These are phyloP conservation scores for Quercus aquifolioides DNA, from an alignment of 306 rosid species.

Conservation along the genomic window DNA sequence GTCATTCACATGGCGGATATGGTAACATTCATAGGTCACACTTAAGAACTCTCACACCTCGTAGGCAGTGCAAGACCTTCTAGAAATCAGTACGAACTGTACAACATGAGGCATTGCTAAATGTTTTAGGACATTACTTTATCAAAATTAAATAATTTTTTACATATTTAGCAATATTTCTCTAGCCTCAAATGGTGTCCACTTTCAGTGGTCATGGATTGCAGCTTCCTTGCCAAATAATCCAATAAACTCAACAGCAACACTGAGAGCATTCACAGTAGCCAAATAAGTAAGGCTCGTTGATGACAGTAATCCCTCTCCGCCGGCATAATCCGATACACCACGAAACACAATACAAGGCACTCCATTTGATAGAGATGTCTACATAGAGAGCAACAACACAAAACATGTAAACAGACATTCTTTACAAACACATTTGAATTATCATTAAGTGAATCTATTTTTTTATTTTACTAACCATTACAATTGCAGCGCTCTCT, in stretches of 20 bases:
- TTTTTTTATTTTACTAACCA: background rate
- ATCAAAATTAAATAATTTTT: background rate
- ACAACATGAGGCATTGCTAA: background rate
- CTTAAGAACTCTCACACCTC: too few relatives aligned
- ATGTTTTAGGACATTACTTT: background rate
- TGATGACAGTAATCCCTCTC: background rate
- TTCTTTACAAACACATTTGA: background rate
- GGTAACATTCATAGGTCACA: too few relatives aligned
- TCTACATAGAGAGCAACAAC: background rate
- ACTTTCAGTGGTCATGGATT: background rate
- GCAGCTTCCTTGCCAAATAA: background rate
- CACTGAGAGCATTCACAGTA: constrained; percentile 9
- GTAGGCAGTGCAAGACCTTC: background rate
- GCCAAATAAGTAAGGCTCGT: constrained; percentile 5
- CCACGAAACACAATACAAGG: constrained; percentile 19
- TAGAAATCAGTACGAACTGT: background rate
- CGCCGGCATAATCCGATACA: background rate
- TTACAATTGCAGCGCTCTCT: constrained; percentile 14
- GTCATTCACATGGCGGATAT: too few relatives aligned
- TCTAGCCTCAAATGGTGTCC: background rate
- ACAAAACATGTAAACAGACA: background rate
- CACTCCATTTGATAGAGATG: constrained; percentile 14
- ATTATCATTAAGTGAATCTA: background rate
- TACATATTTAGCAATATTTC: background rate
- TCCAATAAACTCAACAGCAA: constrained; percentile 9